Base-by-base conservation (phyloP, 1,284 basidiomycete species). In the Tilletia horrida region DNA sequence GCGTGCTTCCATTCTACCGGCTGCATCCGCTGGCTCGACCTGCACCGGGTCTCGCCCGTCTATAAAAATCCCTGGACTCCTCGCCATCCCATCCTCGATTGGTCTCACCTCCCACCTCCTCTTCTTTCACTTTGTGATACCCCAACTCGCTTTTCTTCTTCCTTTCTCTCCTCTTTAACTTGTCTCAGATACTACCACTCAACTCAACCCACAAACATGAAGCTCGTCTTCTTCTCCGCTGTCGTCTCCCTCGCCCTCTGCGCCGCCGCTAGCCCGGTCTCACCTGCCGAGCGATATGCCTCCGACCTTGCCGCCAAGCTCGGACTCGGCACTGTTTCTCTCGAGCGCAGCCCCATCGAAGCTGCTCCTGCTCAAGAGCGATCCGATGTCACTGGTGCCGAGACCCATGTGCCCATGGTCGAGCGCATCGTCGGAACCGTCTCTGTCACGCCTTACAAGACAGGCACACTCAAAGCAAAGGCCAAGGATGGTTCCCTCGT, bases 401-500 rank as follows among this genome's bases (percentile, higher is more conserved):
- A 52, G 21, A 21, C 27, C 21, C 3, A 52, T 21, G 29, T 31
- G 27, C 25, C 18, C 7, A 25, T 59, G 13, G 31, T 31, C 29
- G 31, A 31, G 55, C 55, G 55, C 55, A 40, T 59, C 55, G 55
- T 59, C 13, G 55, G 55, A 1, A 59, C 55, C 55, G 55, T 59
- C 25, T 2, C 6, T 4, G n/a, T 25, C 55, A 59, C 55, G 1
- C 55, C 55, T 16, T 59, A 59, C 55, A 59, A 59, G 55, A 59
- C 55, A 16, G 55, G 55, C 31, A 59, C 55, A 25, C 55, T 59
- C 55, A 18, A 35, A 6, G 55, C 55, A 16, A 11, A 21, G 13
- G n/a, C 55, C 27, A 59, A 59, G 27, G 55, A 59, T 27, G 55
- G 55, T 27, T 0, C 9, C 9, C n/a, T 40, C 16, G 55, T 29